Evolutionary conservation across 805 yeast genomes (phyloP), one percentile per base, ranked within the genome.

Genomic region (Lipomyces yamadae): DNA sequence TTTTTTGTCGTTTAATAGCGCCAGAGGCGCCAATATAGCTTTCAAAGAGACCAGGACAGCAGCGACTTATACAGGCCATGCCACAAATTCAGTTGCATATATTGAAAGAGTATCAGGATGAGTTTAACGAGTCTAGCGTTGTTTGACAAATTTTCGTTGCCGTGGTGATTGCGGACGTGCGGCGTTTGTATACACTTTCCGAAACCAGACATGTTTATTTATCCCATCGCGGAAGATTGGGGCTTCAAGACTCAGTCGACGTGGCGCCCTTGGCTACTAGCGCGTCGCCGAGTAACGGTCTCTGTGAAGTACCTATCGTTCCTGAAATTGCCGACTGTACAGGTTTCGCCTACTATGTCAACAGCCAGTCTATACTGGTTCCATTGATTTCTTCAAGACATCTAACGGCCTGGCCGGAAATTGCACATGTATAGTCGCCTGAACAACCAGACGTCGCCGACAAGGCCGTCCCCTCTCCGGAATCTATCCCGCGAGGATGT

Each of bases 371-470:
- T 42, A 8, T 42, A n/a, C 24, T 18, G 29, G 24, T 24, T 24
- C 6, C 18, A 24, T 42, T 42, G 48, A 42, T 15, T 42, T 42
- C 24, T 5, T 42, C 24, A 18, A 42, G 7, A 24, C 18, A 10
- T 42, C n/a, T 6, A 42, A 42, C 7, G 8, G 24, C 24, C 8
- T 13, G 24, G 18, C 18, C 4, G 24, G 24, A 42, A 15, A 15
- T 42, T 42, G 55, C 33, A 29, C 11, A 57, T 57, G 60, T 57
- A 35, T 45, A 35, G 60, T 37, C 60, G 52, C 13, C 33, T 57
- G 33, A 39, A 34, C n/a, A 57, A 57, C 33, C 60, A 57, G 53
- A 34, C 60, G 15, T 57, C 60, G 60, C 60, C 60, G 33, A 7
- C 60, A 7, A 32, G 60, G 48, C 33, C 37, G 18, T 34, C 29